Conservation (phyloP, 1,139 yeast species). For the Candida labiduridarum region DNA sequence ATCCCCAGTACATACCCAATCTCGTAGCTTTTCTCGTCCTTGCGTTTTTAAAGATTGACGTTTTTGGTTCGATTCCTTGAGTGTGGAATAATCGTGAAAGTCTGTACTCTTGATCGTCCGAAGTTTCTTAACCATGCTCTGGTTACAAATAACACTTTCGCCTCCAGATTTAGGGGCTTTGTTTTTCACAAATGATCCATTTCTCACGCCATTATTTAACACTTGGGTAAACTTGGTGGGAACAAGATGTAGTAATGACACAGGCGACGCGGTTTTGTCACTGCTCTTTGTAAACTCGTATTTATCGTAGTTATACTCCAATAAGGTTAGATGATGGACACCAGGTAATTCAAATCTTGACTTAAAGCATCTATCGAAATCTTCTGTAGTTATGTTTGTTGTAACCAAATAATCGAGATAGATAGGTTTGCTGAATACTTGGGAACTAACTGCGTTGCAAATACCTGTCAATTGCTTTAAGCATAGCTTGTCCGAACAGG, state of each 20-base stretch:
- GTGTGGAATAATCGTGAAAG: constrained; percentile 24
- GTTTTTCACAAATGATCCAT: constrained; percentile 50
- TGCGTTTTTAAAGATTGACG: constrained; percentile 27
- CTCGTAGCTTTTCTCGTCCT: constrained; percentile 25
- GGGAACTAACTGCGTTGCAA: constrained; percentile 51
- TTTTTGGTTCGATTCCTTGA: constrained; percentile 25
- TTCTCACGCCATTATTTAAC: constrained; percentile 55
- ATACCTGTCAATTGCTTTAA: constrained; percentile 65
- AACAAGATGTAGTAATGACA: constrained; percentile 37
- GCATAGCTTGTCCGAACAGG: constrained; percentile 85
- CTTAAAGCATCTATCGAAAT: constrained; percentile 57
- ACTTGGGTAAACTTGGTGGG: constrained; percentile 36
- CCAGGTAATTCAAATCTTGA: constrained; percentile 28
- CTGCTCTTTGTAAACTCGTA: constrained; percentile 29
- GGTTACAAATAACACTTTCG: constrained; percentile 43
- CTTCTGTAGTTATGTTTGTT: constrained; percentile 27
- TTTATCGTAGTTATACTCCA: constrained; percentile 25
- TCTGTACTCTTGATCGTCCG: neutral
- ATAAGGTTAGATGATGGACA: constrained; percentile 20
- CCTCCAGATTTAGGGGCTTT: constrained; percentile 49
- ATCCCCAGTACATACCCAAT: constrained; percentile 33
- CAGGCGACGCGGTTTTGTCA: constrained; percentile 33
- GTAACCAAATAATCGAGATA: constrained; percentile 59
- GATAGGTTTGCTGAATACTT: constrained; percentile 36
- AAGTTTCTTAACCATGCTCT: constrained; percentile 22